These are phyloP conservation scores for Bipolaris bicolor DNA, from an alignment of 2,329 filamentous ascomycete species.

Conservation along the genomic window DNA sequence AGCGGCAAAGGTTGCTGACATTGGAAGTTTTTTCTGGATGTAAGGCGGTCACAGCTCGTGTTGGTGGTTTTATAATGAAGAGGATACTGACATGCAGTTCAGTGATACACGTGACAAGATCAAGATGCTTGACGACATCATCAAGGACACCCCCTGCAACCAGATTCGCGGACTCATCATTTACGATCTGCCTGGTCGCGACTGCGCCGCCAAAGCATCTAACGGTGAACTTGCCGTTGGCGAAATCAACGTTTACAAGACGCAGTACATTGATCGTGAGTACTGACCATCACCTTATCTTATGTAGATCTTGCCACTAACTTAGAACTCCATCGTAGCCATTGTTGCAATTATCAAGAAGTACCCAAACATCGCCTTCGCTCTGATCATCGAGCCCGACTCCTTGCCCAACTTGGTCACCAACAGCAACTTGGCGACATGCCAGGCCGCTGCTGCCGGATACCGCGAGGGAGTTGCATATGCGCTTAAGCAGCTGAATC, in stretches of 20 bases:
- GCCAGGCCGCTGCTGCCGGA: slow-evolving; percentile 61
- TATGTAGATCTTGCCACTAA: slow-evolving; percentile 1
- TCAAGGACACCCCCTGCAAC: slow-evolving; percentile 58
- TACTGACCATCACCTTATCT: not conserved
- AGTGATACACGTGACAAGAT: slow-evolving; percentile 59
- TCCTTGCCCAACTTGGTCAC: slow-evolving; percentile 69
- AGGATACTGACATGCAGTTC: slow-evolving; percentile 31
- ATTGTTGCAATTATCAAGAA: slow-evolving; percentile 62
- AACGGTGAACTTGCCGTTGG: slow-evolving; percentile 68
- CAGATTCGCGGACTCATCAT: slow-evolving; percentile 64
- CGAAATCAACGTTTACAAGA: slow-evolving; percentile 58
- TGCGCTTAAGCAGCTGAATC: slow-evolving; percentile 63
- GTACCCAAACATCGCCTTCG: slow-evolving; percentile 55
- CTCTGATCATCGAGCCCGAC: slow-evolving; percentile 63
- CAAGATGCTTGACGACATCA: slow-evolving; percentile 55
- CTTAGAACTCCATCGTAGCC: slow-evolving; percentile 27
- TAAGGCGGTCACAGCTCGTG: slow-evolving; percentile 38
- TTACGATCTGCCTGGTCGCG: slow-evolving; percentile 69
- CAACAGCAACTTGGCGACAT: slow-evolving; percentile 62
- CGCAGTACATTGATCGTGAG: slow-evolving; percentile 59
- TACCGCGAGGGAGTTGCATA: slow-evolving; percentile 66
- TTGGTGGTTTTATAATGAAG: not conserved
- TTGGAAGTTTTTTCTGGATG: slow-evolving; percentile 63
- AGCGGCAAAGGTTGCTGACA: slow-evolving; percentile 55
- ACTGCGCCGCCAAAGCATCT: slow-evolving; percentile 68